These are phyloP conservation scores for Maudiozyma humilis DNA, from an alignment of 1,139 yeast genomes.

Conservation along the genomic window DNA sequence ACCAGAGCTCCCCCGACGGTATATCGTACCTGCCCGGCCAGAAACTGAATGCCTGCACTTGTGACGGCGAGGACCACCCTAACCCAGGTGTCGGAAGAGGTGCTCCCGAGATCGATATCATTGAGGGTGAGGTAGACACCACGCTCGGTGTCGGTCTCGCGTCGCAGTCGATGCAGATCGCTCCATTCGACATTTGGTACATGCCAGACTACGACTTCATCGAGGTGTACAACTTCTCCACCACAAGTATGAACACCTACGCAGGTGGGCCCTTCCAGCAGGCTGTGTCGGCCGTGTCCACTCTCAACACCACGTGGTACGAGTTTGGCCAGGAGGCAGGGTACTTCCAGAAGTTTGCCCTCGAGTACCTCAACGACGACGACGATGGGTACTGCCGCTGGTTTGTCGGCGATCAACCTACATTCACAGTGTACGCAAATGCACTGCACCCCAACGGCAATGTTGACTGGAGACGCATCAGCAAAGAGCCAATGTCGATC, in stretches of 20 bases:
- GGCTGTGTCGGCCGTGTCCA: constrained; percentile 68
- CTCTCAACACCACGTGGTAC: constrained; percentile 69
- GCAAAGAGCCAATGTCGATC: constrained; percentile 82
- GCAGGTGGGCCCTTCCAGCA: constrained; percentile 83
- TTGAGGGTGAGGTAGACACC: constrained; percentile 64
- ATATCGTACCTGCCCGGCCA: constrained; percentile 75
- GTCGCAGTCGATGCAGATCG: constrained; percentile 75
- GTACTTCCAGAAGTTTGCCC: constrained; percentile 63
- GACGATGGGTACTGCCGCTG: constrained; percentile 67
- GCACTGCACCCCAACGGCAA: constrained; percentile 80
- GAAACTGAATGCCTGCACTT: constrained; percentile 57
- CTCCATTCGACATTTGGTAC: constrained; percentile 84
- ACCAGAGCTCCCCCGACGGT: constrained; percentile 77
- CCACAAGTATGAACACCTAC: constrained; percentile 66
- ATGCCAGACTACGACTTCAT: constrained; percentile 69
- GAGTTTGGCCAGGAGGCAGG: constrained; percentile 44
- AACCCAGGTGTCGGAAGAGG: constrained; percentile 75
- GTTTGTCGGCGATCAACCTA: constrained; percentile 67
- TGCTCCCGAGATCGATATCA: constrained; percentile 80
- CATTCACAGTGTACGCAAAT: constrained; percentile 51
- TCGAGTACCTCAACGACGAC: constrained; percentile 64
- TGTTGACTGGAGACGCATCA: constrained; percentile 61
- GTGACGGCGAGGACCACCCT: constrained; percentile 73
- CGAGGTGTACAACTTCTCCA: constrained; percentile 50
- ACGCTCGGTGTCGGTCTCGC: constrained; percentile 51